Evolutionary conservation across 306 rosid species (phyloP), one percentile per base, ranked within the genome.

Genomic region (Rosa rugosa): DNA sequence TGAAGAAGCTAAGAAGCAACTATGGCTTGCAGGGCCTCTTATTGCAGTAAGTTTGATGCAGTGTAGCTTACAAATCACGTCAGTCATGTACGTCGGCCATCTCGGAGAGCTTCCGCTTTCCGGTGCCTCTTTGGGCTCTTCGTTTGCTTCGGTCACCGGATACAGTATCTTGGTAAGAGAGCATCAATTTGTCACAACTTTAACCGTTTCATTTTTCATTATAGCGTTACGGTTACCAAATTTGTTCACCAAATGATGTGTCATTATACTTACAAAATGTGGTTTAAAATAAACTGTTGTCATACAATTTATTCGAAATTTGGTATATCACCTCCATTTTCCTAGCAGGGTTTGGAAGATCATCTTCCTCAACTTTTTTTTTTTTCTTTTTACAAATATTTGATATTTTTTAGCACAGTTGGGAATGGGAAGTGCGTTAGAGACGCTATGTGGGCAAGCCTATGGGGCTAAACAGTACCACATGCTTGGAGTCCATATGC

Each of bases 391-490:
- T 1, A 47, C 69, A 46, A 34, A 31, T 31, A 45, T 45, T 5
- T 13, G 18, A 73, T 27, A 54, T 40, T 34, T 22, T 14, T 79
- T 38, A 10, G 36, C 16, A 14, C 56, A 85, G 92, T 65, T 86
- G 84, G 92, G 92, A 74, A 84, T 89, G 86, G 87, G 86, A 22
- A 89, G 92, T 81, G 92, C 92, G 57, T 79, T 86, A 69, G 92
- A 89, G 79, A 89, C 90, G 1, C 64, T 89, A 46, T 86, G 90
- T 45, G 92, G 92, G 1, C 89, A 89, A 81, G 90, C 92, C 79
- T 89, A 84, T 77, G 90, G 92, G 57, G 89, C 87, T 18, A 89
- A 46, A 34, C 84, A 83, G 22, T 86, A 86, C 82, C 86, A 85
- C 77, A 83, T 85, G 90, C 84, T 89, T 60, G 92, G 92, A 44